Evolutionary conservation across 257 asterid species (phyloP), one percentile per base, ranked within the genome.

Genomic region (Nicotiana benthamiana): DNA sequence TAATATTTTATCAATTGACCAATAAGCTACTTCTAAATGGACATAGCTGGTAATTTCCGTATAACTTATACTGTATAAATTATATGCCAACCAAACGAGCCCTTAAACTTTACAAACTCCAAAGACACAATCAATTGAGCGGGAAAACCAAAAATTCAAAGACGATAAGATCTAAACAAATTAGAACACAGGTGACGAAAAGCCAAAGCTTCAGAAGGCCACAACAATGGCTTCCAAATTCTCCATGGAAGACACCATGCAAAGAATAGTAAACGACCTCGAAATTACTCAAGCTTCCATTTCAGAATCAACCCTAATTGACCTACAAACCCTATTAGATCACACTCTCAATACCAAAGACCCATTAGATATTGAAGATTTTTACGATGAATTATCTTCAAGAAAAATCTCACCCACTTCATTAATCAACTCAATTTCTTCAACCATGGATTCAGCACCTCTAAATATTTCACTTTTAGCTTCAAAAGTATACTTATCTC

Each of bases 391-490:
- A 67, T 85, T 95, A 52, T 91, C 98, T 62, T 86, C 97, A 5
- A 88, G 90, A 81, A 91, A 89, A 34, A 66, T 92, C 51, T 85
- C 96, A 10, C 85, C 80, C 32, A 79, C 79, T 53, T 83, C 84
- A 0, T 84, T 93, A 75, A 70, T 87, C 34, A 59, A 81, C 65
- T 87, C 90, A 67, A 80, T 93, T 84, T 89, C 91, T 43, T 82
- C 94, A 15, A 88, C 91, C 72, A 93, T 93, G 96, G 97, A 95
- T 77, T 87, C 93, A 61, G 91, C 90, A 72, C 79, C 80, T 76
- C 74, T 86, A 52, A 32, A 80, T n/a, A 40, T 65, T 81, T 83
- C 98, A 9, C 70, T 95, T 82, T 60, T 89, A 86, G 97, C 97
- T 4, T 87, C 98, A 26, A 92, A 89, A 59, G 97, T 90, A 32